phyloP scores from a whole-genome alignment of 257 asterid species.

The Mentha longifolia region DNA sequence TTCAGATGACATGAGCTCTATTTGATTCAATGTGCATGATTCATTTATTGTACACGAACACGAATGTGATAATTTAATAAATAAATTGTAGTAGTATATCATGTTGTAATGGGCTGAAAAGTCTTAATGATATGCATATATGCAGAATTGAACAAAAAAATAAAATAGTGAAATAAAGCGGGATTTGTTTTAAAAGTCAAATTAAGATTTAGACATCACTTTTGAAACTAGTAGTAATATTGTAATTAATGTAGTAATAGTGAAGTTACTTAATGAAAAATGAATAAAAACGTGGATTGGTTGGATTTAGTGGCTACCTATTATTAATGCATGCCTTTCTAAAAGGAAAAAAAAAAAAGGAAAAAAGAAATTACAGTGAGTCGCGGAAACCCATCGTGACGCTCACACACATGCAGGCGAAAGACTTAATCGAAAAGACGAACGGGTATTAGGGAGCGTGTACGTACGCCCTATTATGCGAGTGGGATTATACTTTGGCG shows the following conservation, averaged over 20 bases:
- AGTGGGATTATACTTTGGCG: slow-evolving; percentile 35
- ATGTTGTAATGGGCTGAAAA: too few relatives aligned
- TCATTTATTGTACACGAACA: too few relatives aligned
- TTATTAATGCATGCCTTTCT: slow-evolving; percentile 3
- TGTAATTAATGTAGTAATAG: background rate
- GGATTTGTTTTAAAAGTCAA: background rate
- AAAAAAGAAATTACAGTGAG: too few relatives aligned
- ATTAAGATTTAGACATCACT: too few relatives aligned
- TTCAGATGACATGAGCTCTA: too few relatives aligned
- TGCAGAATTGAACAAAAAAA: background rate
- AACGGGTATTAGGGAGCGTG: slow-evolving; percentile 21
- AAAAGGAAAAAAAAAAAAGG: too few relatives aligned
- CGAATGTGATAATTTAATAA: too few relatives aligned
- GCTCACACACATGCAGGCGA: background rate
- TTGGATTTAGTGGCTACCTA: background rate
- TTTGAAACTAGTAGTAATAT: too few relatives aligned
- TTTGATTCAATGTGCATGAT: too few relatives aligned
- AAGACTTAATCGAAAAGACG: too few relatives aligned
- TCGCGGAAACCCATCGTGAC: background rate
- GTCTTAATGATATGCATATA: too few relatives aligned
- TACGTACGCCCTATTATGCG: slow-evolving; percentile 35
- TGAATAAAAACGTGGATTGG: slow-evolving; percentile 1
- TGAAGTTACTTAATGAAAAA: background rate
- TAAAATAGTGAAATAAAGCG: background rate
- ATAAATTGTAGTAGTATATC: too few relatives aligned